A percentile compares a stretch with the other conserved stretches of the same genome.
Evolutionary conservation across 495 filamentous ascomycete genomes (phyloP).

Genomic region (Xylaria nigripes): DNA sequence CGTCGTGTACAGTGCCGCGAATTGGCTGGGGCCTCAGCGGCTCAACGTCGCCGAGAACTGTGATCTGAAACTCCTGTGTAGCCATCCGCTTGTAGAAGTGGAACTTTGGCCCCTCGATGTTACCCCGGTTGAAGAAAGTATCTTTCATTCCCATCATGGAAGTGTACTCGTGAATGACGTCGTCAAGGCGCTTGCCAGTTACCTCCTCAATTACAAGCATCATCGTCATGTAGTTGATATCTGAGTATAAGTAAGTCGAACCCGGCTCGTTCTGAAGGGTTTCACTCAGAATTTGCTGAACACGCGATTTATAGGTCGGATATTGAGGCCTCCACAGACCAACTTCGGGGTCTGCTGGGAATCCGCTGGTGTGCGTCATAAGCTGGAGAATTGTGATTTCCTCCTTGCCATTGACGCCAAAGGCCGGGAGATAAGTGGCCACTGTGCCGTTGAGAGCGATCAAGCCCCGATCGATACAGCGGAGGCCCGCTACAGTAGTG

Average conservation of each 20-base stretch:
- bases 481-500: constrained; percentile 18
- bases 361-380: constrained; percentile 25
- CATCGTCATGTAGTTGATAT: constrained; percentile 26
- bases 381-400: constrained; percentile 24
- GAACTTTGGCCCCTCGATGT: constrained; percentile 14
- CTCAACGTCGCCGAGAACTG: constrained; percentile 18
- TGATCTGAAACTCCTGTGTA: constrained; percentile 24
- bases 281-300: constrained; percentile 19
- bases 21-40: constrained; percentile 26
- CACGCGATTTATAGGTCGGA: constrained; percentile 15
- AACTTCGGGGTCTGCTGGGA: constrained; percentile 5
- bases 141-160: constrained; percentile 19
- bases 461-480: constrained; percentile 18
- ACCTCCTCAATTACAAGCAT: constrained; percentile 21
- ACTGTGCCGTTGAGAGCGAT: constrained; percentile 17
- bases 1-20: constrained; percentile 26
- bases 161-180: constrained; percentile 18
- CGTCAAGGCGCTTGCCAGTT: constrained; percentile 15
- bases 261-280: constrained; percentile 19
- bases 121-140: constrained; percentile 27
- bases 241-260: constrained; percentile 23
- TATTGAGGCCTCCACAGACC: background rate
- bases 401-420: constrained; percentile 22
- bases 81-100: constrained; percentile 21
- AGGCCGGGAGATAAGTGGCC: constrained; percentile 20